Base-by-base conservation (phyloP, 2,329 filamentous ascomycete species). In the Lachnellula suecica region DNA sequence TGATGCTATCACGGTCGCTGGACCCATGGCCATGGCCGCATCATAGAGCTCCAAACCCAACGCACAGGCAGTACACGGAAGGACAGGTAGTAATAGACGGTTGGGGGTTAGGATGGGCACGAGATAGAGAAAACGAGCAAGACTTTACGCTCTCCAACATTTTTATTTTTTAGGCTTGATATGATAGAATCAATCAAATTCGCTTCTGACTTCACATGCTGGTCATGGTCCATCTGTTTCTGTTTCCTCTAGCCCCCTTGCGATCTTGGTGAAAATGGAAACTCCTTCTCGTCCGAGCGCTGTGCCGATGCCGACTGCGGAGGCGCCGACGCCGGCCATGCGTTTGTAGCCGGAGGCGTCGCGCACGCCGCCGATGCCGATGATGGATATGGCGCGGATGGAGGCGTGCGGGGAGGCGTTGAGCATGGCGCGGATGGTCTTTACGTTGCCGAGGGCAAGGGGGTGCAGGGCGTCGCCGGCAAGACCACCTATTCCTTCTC, bases 381-480 rank as follows among this genome's bases (percentile, higher is more conserved):
- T 83, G 25, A 92, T 74, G 15, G 73, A 72, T 22, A 92, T 73
- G n/a, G 77, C 72, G 9, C 68, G 68, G 44, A 89, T 68, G 50
- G 68, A 53, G 0, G 72, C 62, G 13, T 75, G 63, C 29, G 70
- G 68, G 11, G 49, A 57, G 6, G 31, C 44, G 58, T 85, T 80
- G 15, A 92, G 67, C 70, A 88, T 65, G 19, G 66, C 68, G 19
- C 84, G 71, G n/a, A 93, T 75, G 1, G 81, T 85, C n/a, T 74
- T 74, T 27, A 92, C 88, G 61, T 92, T 93, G 0, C 89, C 89
- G 25, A 93, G 68, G 0, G 88, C 85, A 0, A 93, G 71, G 0
- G 87, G 84, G 68, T 92, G 89, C 40, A 93, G 70, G 17, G 87
- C 79, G 10, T 85, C 78, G 0, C 89, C 89, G 0, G 86, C 88